A percentile compares a stretch with the other conserved stretches of the same genome.
phyloP scores from a whole-genome alignment of 495 filamentous ascomycete species.

The Xylona heveae region DNA sequence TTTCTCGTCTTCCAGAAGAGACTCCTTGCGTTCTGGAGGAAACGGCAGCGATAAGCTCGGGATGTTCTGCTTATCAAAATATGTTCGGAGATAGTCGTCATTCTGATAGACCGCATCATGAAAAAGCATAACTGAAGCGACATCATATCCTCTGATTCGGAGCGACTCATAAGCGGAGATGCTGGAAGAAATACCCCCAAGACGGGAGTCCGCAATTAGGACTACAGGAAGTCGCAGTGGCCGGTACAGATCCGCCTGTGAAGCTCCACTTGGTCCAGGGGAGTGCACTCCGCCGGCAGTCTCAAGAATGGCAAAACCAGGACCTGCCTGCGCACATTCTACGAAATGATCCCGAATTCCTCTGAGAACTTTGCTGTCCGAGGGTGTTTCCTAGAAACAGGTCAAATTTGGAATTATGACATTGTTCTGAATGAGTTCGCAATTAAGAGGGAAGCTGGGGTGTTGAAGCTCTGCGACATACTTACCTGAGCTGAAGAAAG shows the following conservation, averaged over 20 bases:
- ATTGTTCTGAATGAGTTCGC: neutral
- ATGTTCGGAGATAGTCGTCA: constrained; percentile 35
- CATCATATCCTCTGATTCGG: constrained; percentile 48
- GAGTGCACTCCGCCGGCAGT: constrained; percentile 62
- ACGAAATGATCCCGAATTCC: constrained; percentile 24
- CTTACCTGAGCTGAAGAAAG: constrained; percentile 14
- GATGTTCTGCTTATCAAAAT: constrained; percentile 37
- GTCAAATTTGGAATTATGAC: neutral
- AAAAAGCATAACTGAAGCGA: constrained; percentile 43
- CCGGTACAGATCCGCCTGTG: constrained; percentile 53
- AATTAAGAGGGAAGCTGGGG: neutral
- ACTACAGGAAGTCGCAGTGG: constrained; percentile 50
- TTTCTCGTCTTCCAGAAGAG: constrained; percentile 21
- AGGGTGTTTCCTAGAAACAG: constrained; percentile 18
- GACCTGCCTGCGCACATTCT: constrained; percentile 17
- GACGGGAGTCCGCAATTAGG: constrained; percentile 43
- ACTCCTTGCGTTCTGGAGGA: constrained; percentile 24
- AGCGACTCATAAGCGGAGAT: constrained; percentile 60
- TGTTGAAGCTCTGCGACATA: too few relatives aligned
- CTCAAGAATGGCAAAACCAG: constrained; percentile 37
- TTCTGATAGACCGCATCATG: constrained; percentile 39
- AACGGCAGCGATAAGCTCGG: constrained; percentile 26
- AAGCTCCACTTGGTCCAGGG: constrained; percentile 47
- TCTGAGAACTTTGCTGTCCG: constrained; percentile 25
- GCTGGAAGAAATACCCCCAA: constrained; percentile 54